Evolutionary conservation across 1,284 basidiomycete species (phyloP).

Genomic region (Fomitopsis palustris): DNA sequence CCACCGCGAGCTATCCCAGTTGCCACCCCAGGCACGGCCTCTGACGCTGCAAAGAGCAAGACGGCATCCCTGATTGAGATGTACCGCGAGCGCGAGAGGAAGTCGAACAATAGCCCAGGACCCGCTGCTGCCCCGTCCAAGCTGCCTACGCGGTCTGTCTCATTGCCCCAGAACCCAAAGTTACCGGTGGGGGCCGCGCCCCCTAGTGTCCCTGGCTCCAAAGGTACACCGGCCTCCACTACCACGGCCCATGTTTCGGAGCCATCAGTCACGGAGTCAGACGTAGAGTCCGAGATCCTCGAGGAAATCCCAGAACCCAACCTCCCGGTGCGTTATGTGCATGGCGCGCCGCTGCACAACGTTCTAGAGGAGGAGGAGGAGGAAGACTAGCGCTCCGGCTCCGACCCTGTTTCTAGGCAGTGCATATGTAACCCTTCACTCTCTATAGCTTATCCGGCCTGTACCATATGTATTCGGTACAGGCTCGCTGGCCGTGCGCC

Average conservation of each 20-base stretch:
- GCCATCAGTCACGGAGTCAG: slow-evolving; percentile 18
- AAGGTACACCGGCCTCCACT: slow-evolving; percentile 13
- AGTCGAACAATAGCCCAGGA: slow-evolving; percentile 7
- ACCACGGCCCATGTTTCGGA: slow-evolving; percentile 16
- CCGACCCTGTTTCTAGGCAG: not conserved
- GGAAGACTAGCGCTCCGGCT: slow-evolving; percentile 12
- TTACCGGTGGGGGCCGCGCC: not conserved
- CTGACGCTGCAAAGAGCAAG: slow-evolving; percentile 40
- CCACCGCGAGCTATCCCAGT: slow-evolving; percentile 7
- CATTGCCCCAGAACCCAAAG: slow-evolving; percentile 10
- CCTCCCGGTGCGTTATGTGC: slow-evolving; percentile 70
- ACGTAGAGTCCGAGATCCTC: slow-evolving; percentile 20
- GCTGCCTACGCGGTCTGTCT: slow-evolving; percentile 31
- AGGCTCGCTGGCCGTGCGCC: slow-evolving; percentile 1
- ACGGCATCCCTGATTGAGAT: slow-evolving; percentile 77
- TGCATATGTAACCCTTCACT: not conserved
- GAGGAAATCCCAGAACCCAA: slow-evolving; percentile 24
- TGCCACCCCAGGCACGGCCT: slow-evolving; percentile 7
- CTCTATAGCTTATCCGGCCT: not conserved
- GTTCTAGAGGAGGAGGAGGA: slow-evolving; percentile 81
- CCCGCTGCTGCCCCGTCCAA: slow-evolving; percentile 30
- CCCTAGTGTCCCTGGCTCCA: not conserved
- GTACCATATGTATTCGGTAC: slow-evolving; percentile 1
- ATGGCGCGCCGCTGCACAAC: slow-evolving; percentile 85
- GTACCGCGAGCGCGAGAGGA: slow-evolving; percentile 69